phyloP scores from a whole-genome alignment of 2,329 filamentous ascomycete genomes.

The Metarhizium brunneum region DNA sequence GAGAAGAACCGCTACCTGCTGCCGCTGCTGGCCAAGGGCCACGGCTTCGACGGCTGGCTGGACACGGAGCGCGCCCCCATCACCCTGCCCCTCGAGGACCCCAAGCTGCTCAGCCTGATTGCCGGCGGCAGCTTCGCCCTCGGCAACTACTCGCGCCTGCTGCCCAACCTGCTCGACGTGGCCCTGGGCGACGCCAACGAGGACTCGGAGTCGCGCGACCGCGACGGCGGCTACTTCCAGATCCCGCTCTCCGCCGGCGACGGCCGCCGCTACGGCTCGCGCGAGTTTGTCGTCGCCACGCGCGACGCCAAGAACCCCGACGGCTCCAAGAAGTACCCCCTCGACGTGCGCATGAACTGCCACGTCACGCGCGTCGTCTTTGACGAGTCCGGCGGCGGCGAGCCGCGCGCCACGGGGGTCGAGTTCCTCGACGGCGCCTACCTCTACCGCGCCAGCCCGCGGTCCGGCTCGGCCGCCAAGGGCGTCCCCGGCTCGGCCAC shows the following conservation, averaged over 20 bases:
- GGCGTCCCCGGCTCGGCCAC: slow-evolving; percentile 15
- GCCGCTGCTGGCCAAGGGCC: slow-evolving; percentile 26
- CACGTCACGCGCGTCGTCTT: slow-evolving; percentile 28
- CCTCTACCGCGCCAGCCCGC: slow-evolving; percentile 34
- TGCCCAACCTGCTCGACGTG: slow-evolving; percentile 26
- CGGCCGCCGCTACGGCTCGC: slow-evolving; percentile 34
- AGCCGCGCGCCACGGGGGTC: slow-evolving; percentile 30
- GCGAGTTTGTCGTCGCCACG: slow-evolving; percentile 36
- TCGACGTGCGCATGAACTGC: slow-evolving; percentile 15
- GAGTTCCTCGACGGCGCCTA: slow-evolving; percentile 31
- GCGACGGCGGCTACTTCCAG: slow-evolving; percentile 28
- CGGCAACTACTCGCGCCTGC: slow-evolving; percentile 18
- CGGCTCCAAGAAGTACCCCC: slow-evolving; percentile 8
- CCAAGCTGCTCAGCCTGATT: slow-evolving; percentile 33
- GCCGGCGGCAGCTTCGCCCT: slow-evolving; percentile 14
- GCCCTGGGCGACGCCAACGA: slow-evolving; percentile 42
- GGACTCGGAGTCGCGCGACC: slow-evolving; percentile 33
- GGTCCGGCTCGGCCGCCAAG: slow-evolving; percentile 16
- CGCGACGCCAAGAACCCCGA: slow-evolving; percentile 14
- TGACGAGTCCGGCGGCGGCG: slow-evolving; percentile 12
- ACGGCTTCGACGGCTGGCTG: slow-evolving; percentile 51
- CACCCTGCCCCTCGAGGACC: slow-evolving; percentile 39
- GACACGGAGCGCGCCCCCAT: slow-evolving; percentile 40
- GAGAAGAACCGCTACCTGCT: slow-evolving; percentile 43
- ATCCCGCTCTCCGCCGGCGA: slow-evolving; percentile 36